A percentile compares a stretch with the other conserved stretches of the same genome.
These are phyloP conservation scores for Hansenula sp. DNA, from an alignment of 1,139 yeast species.

Conservation along the genomic window DNA sequence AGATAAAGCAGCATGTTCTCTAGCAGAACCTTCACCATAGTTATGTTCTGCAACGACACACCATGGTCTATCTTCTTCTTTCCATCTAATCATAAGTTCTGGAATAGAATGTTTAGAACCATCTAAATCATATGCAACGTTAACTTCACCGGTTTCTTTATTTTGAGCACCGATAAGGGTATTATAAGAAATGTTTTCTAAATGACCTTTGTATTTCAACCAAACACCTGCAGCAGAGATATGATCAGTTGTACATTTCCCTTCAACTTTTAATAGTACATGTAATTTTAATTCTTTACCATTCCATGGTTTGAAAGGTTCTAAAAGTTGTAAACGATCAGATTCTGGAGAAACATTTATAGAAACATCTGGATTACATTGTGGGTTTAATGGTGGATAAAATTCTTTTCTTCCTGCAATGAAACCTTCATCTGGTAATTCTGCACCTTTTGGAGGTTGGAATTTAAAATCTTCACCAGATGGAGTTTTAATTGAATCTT, in stretches of 20 bases:
- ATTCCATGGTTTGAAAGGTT: slow-evolving; percentile 83
- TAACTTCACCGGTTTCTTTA: slow-evolving; percentile 94
- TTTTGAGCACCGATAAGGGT: slow-evolving; percentile 96
- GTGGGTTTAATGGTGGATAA: slow-evolving; percentile 80
- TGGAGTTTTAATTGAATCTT: slow-evolving; percentile 62
- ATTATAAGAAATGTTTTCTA: slow-evolving; percentile 92
- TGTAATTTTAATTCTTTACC: slow-evolving; percentile 76
- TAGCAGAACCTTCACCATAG: slow-evolving; percentile 98
- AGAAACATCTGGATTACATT: slow-evolving; percentile 61
- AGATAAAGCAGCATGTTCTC: slow-evolving; percentile 97
- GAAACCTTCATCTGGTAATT: slow-evolving; percentile 78
- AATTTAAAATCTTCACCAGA: slow-evolving; percentile 73
- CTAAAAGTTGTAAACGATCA: slow-evolving; percentile 76
- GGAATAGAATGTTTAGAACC: slow-evolving; percentile 81
- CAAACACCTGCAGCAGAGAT: slow-evolving; percentile 99
- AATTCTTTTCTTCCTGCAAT: slow-evolving; percentile 76
- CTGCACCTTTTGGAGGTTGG: slow-evolving; percentile 72
- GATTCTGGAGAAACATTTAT: slow-evolving; percentile 77
- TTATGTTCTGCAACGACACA: slow-evolving; percentile 94
- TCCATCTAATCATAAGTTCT: slow-evolving; percentile 96
- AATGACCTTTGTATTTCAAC: slow-evolving; percentile 97
- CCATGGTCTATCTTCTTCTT: slow-evolving; percentile 82
- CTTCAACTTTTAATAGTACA: slow-evolving; percentile 85
- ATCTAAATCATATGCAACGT: slow-evolving; percentile 82
- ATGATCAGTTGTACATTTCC: slow-evolving; percentile 98